Conservation (phyloP, 768 basidiomycete species). For the Butyriboletus loyo region DNA sequence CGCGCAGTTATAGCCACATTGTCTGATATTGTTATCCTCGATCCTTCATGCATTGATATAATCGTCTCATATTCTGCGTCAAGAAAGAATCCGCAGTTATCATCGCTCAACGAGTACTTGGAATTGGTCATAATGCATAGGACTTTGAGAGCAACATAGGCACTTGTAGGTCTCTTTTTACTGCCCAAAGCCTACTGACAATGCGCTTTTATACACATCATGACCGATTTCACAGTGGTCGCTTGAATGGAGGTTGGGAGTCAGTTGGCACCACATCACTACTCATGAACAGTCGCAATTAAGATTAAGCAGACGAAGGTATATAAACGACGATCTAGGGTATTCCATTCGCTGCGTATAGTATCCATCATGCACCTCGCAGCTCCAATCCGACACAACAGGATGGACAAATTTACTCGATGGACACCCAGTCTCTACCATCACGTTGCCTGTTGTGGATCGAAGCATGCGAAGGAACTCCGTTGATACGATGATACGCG, state of each 20-base stretch:
- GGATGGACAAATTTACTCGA: conserved; percentile 15
- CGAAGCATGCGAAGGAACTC: conserved; percentile 76
- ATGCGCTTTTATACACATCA: too few species aligned
- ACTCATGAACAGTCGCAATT: conserved; percentile 2
- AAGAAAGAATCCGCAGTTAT: neutral
- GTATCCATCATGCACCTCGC: neutral
- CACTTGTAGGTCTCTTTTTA: too few species aligned
- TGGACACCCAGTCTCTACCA: conserved; percentile 23
- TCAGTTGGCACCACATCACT: neutral
- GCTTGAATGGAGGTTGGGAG: too few species aligned
- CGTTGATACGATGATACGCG: conserved; percentile 87
- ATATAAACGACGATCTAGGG: conserved; percentile 15
- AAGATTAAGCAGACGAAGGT: conserved; percentile 27
- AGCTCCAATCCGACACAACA: neutral
- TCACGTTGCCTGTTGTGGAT: conserved; percentile 57
- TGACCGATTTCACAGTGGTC: too few species aligned
- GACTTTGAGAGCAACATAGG: too few species aligned
- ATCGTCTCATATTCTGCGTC: neutral
- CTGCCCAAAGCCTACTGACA: too few species aligned
- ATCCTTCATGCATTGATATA: neutral
- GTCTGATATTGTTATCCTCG: neutral
- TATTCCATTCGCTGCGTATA: conserved; percentile 9
- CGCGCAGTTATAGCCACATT: neutral
- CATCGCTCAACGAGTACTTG: too few species aligned
- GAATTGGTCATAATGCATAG: neutral